Evolutionary conservation across 306 rosid genomes (phyloP), one percentile per base, ranked within the genome.

Genomic region (Boehmeria nivea): DNA sequence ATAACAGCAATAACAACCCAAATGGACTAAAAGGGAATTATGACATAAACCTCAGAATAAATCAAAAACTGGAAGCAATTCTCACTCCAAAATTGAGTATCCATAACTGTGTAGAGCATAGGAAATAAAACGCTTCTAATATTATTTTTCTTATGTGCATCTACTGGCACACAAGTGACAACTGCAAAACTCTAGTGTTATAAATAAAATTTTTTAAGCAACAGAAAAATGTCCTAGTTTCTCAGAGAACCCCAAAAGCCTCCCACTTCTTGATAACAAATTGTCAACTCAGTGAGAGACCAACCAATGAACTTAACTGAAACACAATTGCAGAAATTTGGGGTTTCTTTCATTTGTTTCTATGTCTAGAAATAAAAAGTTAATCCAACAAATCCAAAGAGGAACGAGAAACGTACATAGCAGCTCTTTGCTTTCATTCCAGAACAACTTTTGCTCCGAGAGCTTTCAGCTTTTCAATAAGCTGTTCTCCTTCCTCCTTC

Each of bases 401-500:
- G 38, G 64, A 47, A 63, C 37, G 9, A 31, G 9, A 4, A 22
- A 14, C 70, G 14, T 23, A 42, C 46, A 3, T 12, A 25, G 57
- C 33, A 20, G 18, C 14, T 12, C 26, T 3, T 21, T 54, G 4
- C 50, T 25, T 57, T 85, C 78, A 89, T 67, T 89, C 95, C 62
- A 89, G 61, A 57, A 86, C 74, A 66, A 89, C 95, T 57, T 81
- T 83, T 7, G 95, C 97, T 9, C 97, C 95, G 43, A 89, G 80
- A 59, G 94, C 87, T 80, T 81, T 86, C 85, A 86, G 12, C 73
- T 89, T 89, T 77, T 89, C 97, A 2, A 89, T 51, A 42, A 89
- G 58, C 44, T 85, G 87, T 56, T 85, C 97, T 54, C 83, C 93
- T 63, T 89, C 95, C 70, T 85, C 97, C 84, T 89, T 89, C 26